Evolutionary conservation across 352 stramenopile species (phyloP).

Genomic region (Sclerospora graminicola): DNA sequence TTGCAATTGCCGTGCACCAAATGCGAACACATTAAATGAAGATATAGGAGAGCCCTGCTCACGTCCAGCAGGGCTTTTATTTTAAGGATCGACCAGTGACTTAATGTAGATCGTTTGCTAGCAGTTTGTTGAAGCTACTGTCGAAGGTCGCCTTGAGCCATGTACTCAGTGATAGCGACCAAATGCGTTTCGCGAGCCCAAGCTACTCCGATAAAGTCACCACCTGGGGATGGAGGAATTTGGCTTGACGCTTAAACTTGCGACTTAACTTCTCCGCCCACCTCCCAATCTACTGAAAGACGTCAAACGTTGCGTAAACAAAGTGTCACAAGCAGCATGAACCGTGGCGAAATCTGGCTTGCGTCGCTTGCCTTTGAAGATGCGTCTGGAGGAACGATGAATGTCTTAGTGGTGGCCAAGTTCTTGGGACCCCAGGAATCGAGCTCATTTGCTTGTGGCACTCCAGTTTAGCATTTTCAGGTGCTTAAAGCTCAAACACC

Average conservation of each 20-base stretch:
- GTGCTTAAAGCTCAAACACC: constrained; percentile 53
- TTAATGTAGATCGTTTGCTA: constrained; percentile 20
- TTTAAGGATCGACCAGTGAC: constrained; percentile 43
- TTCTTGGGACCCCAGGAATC: constrained; percentile 1
- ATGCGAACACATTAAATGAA: constrained; percentile 50
- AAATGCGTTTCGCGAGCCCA: constrained; percentile 61
- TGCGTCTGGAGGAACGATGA: no score
- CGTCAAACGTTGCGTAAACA: no score
- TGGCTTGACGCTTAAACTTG: no score
- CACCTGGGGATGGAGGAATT: constrained; percentile 57
- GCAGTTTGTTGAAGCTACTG: constrained; percentile 52
- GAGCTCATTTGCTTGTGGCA: constrained; percentile 16
- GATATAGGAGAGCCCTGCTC: constrained; percentile 48
- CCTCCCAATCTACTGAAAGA: no score
- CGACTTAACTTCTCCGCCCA: constrained; percentile 44
- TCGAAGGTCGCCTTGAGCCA: no score
- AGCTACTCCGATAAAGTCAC: constrained; percentile 58
- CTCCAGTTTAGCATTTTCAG: constrained; percentile 49
- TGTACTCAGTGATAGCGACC: no score
- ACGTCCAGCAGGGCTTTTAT: constrained; percentile 55
- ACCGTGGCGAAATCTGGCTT: no score
- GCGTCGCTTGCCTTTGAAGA: no score
- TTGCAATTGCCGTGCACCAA: no score
- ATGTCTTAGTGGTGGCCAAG: no score
- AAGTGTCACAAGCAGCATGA: no score